Conservation (phyloP, 352 stramenopile genomes). For the Globisporangium solare region DNA sequence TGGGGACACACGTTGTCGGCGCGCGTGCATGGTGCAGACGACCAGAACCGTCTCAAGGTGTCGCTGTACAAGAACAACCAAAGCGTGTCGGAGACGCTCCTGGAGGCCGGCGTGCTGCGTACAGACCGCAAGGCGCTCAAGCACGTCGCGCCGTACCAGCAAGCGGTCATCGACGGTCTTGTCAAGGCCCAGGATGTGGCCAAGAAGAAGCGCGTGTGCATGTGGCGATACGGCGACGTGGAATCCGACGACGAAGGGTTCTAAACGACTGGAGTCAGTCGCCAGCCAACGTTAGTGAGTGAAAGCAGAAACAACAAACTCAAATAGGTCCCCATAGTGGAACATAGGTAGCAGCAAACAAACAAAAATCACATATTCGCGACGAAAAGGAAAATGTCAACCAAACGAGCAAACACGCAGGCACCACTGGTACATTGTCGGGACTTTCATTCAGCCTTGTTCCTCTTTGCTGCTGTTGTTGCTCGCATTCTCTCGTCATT, state of each 20-base stretch:
- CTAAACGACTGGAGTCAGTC: not conserved
- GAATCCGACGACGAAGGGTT: conserved; percentile 92
- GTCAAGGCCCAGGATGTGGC: conserved; percentile 88
- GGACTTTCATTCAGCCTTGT: too few species aligned
- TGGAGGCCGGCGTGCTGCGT: conserved; percentile 86
- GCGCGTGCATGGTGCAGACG: conserved; percentile 63
- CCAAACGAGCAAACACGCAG: too few species aligned
- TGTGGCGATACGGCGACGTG: conserved; percentile 97
- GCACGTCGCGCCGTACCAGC: conserved; percentile 54
- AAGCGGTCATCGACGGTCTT: conserved; percentile 88
- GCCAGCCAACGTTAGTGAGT: too few species aligned
- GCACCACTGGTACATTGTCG: too few species aligned
- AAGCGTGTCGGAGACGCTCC: conserved; percentile 87
- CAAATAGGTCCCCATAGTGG: too few species aligned
- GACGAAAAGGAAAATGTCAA: too few species aligned
- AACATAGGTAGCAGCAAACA: too few species aligned
- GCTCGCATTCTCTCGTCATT: too few species aligned
- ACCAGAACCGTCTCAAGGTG: conserved; percentile 58
- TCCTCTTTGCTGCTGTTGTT: not conserved
- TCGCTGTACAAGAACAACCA: conserved; percentile 80
- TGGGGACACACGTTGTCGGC: conserved; percentile 91
- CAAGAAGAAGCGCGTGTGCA: conserved; percentile 89
- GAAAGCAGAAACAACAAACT: too few species aligned
- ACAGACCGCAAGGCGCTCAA: conserved; percentile 83
- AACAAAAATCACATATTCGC: too few species aligned